phyloP scores from a whole-genome alignment of 441 rosid species.

The Populus hybrid region DNA sequence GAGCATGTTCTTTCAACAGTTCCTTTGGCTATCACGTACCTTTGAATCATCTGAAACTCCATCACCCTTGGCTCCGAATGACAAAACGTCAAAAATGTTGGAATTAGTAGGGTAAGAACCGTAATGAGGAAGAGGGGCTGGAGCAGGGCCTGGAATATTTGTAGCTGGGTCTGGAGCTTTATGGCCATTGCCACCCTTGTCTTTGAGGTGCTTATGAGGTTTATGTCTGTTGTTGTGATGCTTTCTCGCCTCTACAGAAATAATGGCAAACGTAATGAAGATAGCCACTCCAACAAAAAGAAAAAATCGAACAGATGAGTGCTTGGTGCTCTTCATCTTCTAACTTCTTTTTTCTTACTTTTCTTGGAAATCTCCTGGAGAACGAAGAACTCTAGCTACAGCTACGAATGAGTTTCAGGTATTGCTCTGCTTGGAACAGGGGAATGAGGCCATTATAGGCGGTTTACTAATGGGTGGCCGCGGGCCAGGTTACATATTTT shows the following conservation, averaged over 20 bases:
- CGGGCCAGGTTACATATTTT: too few relatives aligned
- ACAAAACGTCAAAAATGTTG: constrained; percentile 35
- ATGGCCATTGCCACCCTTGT: constrained; percentile 18
- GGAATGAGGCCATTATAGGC: constrained; percentile 31
- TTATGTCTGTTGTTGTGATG: constrained; percentile 34
- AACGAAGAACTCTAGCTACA: neutral
- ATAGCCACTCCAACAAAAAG: constrained; percentile 15
- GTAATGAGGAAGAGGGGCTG: constrained; percentile 29
- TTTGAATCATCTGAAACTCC: constrained; percentile 57
- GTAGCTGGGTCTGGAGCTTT: constrained; percentile 23
- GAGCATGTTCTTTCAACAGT: neutral
- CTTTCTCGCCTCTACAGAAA: constrained; percentile 44
- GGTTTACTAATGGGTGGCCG: constrained; percentile 6
- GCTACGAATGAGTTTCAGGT: constrained; percentile 5
- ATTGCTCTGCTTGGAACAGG: constrained; percentile 10
- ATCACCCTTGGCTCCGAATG: constrained; percentile 54
- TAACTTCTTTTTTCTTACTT: neutral
- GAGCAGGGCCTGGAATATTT: constrained; percentile 30
- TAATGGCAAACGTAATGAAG: constrained; percentile 25
- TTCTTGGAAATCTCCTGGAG: constrained; percentile 2
- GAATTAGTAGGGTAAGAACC: constrained; percentile 22
- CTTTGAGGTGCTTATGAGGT: constrained; percentile 29
- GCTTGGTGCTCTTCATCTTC: constrained; percentile 38
- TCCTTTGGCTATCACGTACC: constrained; percentile 21
- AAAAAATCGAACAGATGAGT: constrained; percentile 18